These are phyloP conservation scores for Cercis canadensis DNA, from an alignment of 306 rosid genomes.

Conservation along the genomic window DNA sequence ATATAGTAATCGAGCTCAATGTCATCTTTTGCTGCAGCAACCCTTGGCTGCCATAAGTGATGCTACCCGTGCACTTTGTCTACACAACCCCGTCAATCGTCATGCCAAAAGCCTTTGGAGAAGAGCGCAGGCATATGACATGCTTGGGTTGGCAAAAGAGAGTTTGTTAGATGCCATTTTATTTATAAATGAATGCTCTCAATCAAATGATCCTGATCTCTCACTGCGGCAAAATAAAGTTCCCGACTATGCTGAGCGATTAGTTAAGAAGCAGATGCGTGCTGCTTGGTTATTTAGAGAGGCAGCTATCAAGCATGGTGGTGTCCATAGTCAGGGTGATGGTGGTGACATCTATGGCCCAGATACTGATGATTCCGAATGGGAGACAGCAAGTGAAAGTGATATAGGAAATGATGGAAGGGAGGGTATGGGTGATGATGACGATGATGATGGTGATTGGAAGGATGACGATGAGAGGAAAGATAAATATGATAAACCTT, in stretches of 20 bases:
- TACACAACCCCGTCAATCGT: conserved; percentile 91
- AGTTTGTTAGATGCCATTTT: conserved; percentile 94
- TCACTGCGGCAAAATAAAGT: conserved; percentile 90
- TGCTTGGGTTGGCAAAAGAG: conserved; percentile 95
- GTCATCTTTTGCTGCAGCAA: conserved; percentile 89
- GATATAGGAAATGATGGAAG: conserved; percentile 93
- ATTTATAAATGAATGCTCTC: conserved; percentile 97
- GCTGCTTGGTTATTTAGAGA: conserved; percentile 98
- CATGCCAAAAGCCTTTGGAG: conserved; percentile 99
- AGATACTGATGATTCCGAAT: conserved; percentile 93
- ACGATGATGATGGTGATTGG: conserved; percentile 76
- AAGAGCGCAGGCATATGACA: conserved; percentile 98
- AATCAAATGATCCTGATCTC: conserved; percentile 93
- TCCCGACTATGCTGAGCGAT: conserved; percentile 94
- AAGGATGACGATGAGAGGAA: conserved; percentile 76
- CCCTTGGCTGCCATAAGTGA: conserved; percentile 97
- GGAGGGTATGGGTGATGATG: conserved; percentile 79
- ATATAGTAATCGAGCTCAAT: conserved; percentile 95
- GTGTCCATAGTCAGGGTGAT: conserved; percentile 85
- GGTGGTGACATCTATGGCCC: conserved; percentile 85
- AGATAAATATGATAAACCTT: conserved; percentile 74
- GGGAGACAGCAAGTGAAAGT: conserved; percentile 99
- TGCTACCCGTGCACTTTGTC: conserved; percentile 95
- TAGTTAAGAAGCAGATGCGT: conserved; percentile 98
- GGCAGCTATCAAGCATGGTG: conserved; percentile 94